Evolutionary conservation across 2,329 filamentous ascomycete genomes (phyloP).

Genomic region (Thielaviopsis populi): DNA sequence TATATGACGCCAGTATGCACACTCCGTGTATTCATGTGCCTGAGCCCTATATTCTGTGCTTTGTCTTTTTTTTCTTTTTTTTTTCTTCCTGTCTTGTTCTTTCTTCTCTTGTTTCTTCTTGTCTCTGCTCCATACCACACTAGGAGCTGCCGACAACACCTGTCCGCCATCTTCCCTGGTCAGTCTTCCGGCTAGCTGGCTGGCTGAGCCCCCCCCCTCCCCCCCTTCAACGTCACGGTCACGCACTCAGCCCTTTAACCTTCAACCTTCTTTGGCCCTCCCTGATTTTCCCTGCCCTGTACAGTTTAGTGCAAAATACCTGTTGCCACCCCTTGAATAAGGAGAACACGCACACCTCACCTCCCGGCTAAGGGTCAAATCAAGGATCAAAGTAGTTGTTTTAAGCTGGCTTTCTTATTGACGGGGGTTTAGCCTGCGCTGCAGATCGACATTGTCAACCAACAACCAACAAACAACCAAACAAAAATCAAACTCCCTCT

Average conservation of each 20-base stretch:
- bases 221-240: not conserved
- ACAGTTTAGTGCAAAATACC: not conserved
- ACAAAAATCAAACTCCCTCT: no score
- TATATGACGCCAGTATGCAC: no score
- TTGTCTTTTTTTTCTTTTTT: not conserved
- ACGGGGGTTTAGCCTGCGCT: not conserved
- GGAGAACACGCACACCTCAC: slow-evolving; percentile 3
- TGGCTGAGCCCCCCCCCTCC: not conserved
- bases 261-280: no score
- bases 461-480: not conserved
- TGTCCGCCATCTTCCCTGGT: not conserved
- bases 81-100: not conserved
- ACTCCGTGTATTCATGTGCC: no score
- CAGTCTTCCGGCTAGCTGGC: not conserved
- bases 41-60: not conserved
- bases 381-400: not conserved
- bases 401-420: slow-evolving; percentile 2
- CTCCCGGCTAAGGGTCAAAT: not conserved
- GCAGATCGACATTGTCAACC: slow-evolving; percentile 2
- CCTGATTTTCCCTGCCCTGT: not conserved
- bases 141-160: no score
- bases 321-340: not conserved
- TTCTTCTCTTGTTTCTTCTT: not conserved
- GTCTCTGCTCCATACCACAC: not conserved
- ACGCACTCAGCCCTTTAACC: no score